A percentile compares a stretch with the other conserved stretches of the same genome.
Evolutionary conservation across 2,329 filamentous ascomycete species (phyloP).

Genomic region (Cladosporium oxysporum): DNA sequence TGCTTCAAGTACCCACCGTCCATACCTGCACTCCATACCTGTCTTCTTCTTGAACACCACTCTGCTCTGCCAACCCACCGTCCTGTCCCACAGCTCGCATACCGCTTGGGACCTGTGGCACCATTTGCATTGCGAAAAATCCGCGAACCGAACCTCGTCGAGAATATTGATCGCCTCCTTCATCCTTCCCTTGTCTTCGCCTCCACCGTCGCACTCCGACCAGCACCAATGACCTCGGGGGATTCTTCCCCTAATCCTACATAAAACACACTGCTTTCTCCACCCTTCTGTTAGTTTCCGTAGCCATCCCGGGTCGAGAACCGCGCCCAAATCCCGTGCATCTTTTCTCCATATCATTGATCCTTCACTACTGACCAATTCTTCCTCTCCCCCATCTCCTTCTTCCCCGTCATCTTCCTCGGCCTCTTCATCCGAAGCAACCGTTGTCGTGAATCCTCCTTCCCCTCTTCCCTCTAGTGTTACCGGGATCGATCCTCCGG

Average conservation of each 20-base stretch:
- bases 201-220: neutral
- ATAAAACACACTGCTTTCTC: neutral
- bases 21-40: neutral
- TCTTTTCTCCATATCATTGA: too few species aligned
- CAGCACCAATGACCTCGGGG: neutral
- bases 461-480: too few species aligned
- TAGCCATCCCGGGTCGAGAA: neutral
- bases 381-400: too few species aligned
- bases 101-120: conserved; percentile 5
- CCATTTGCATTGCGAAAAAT: conserved; percentile 2
- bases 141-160: conserved; percentile 1
- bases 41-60: conserved; percentile 6
- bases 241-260: neutral
- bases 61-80: neutral
- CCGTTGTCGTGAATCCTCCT: too few species aligned
- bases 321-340: neutral
- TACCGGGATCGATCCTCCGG: too few species aligned
- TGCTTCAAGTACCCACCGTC: neutral
- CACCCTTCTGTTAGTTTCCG: neutral
- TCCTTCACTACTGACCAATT: too few species aligned
- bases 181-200: neutral
- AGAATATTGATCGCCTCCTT: conserved; percentile 4
- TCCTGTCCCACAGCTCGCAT: neutral
- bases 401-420: too few species aligned
- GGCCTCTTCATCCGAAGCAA: too few species aligned